Evolutionary conservation across 176 grass and related monocot genomes (phyloP).

Genomic region (Saccharum officinarum): DNA sequence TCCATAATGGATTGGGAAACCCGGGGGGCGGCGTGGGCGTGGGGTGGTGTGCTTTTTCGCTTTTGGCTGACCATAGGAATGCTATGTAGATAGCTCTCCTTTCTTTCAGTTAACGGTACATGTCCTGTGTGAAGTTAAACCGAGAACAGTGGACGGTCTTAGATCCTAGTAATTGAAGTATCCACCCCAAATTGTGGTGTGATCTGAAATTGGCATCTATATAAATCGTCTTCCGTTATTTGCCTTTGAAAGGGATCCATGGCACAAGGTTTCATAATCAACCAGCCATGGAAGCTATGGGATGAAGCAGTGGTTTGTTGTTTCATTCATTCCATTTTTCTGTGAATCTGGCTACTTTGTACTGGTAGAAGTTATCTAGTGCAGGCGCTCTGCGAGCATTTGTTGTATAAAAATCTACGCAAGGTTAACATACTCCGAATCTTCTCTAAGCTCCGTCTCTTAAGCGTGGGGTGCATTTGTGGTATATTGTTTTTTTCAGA

Average conservation of each 20-base stretch:
- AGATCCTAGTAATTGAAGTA: slow-evolving; percentile 23
- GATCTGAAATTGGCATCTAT: slow-evolving; percentile 29
- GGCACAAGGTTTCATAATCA: neutral
- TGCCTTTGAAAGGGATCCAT: neutral
- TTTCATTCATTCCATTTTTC: neutral
- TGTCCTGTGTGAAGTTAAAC: slow-evolving; percentile 21
- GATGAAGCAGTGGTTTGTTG: neutral
- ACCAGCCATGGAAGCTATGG: neutral
- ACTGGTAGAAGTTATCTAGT: neutral
- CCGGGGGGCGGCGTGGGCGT: too few relatives aligned
- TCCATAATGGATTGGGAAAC: slow-evolving; percentile 29
- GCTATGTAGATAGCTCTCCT: slow-evolving; percentile 23
- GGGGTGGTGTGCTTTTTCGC: slow-evolving; percentile 34
- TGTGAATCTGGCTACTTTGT: neutral
- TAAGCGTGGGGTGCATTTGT: too few relatives aligned
- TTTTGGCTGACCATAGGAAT: slow-evolving; percentile 38
- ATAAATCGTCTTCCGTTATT: neutral
- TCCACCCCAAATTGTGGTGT: slow-evolving; percentile 37
- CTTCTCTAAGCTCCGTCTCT: too few relatives aligned
- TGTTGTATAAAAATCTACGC: neutral
- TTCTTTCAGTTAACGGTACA: neutral
- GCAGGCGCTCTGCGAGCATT: neutral
- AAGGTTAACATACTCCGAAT: too few relatives aligned
- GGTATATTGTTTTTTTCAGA: too few relatives aligned
- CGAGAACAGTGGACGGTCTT: neutral